These are phyloP conservation scores for Fraxinus dipetala DNA, from an alignment of 305 asterid species.

Conservation along the genomic window DNA sequence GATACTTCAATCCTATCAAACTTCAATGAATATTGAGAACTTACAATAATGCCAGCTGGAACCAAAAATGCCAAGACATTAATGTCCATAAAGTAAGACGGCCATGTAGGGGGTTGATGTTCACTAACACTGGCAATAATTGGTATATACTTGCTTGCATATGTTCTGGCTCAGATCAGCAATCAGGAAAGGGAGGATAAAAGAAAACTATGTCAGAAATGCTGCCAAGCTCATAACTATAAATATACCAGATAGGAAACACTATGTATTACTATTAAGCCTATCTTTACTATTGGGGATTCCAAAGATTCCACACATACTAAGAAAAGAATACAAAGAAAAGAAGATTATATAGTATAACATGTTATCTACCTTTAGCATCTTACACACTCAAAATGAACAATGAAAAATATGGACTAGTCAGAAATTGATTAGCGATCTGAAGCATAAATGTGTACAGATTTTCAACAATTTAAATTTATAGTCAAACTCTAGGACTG, in stretches of 20 bases:
- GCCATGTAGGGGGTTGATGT: slow-evolving; percentile 99
- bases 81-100: slow-evolving; percentile 96
- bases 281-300: not conserved
- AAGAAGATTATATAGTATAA: not conserved
- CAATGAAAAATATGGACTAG: not conserved
- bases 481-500: slow-evolving; percentile 12
- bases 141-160: slow-evolving; percentile 99
- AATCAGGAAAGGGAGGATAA: slow-evolving; percentile 5
- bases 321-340: not conserved
- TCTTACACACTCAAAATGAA: not conserved
- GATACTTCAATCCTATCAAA: slow-evolving; percentile 6
- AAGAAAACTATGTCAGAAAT: slow-evolving; percentile 25
- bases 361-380: not conserved
- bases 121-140: slow-evolving; percentile 98
- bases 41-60: slow-evolving; percentile 96
- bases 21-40: slow-evolving; percentile 30
- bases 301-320: slow-evolving; percentile 8
- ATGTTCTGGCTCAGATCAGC: slow-evolving; percentile 64
- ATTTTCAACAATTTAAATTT: slow-evolving; percentile 1
- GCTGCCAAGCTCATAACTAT: slow-evolving; percentile 17
- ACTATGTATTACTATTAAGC: not conserved
- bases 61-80: slow-evolving; percentile 95
- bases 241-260: slow-evolving; percentile 5
- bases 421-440: not conserved
- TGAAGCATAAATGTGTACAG: not conserved